A percentile compares a stretch with the other conserved stretches of the same genome.
Conservation (phyloP, 768 basidiomycete genomes). For the Xerocomellus amylosporus region DNA sequence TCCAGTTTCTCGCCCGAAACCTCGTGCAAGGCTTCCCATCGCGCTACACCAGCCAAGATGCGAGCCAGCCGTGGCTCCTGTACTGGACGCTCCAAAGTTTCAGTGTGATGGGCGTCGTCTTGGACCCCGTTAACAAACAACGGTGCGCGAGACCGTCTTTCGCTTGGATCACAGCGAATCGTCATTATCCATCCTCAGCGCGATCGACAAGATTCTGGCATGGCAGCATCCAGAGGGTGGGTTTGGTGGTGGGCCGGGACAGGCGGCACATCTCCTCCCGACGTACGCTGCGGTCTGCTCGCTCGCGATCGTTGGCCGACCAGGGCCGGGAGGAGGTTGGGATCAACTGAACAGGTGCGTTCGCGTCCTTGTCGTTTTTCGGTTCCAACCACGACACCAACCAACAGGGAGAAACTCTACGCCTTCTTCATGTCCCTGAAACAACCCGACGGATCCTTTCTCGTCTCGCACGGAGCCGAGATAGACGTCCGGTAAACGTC, state of each 20-base stretch:
- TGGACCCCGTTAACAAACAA: conserved; percentile 77
- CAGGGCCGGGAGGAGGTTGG: conserved; percentile 78
- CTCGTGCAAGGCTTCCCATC: conserved; percentile 78
- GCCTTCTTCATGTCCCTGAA: conserved; percentile 90
- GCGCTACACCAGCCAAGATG: conserved; percentile 82
- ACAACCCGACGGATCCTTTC: conserved; percentile 89
- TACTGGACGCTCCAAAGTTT: conserved; percentile 92
- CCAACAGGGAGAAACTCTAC: conserved; percentile 65
- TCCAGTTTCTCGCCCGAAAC: conserved; percentile 71
- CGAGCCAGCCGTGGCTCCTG: conserved; percentile 92
- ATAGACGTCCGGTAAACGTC: conserved; percentile 82
- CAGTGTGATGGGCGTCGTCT: conserved; percentile 68
- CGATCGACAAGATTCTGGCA: conserved; percentile 73
- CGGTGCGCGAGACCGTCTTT: conserved; percentile 41
- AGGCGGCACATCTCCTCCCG: conserved; percentile 81
- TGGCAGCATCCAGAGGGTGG: conserved; percentile 88
- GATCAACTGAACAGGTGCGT: conserved; percentile 78
- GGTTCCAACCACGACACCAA: background rate
- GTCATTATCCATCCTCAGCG: conserved; percentile 39
- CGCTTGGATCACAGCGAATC: background rate
- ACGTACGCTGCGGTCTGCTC: conserved; percentile 88
- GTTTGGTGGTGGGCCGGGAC: conserved; percentile 89
- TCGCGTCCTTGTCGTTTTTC: no score
- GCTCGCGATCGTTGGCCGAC: conserved; percentile 75
- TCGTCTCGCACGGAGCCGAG: conserved; percentile 83